Evolutionary conservation across 352 stramenopile species (phyloP).

Genomic region (Globisporangium irregulare): DNA sequence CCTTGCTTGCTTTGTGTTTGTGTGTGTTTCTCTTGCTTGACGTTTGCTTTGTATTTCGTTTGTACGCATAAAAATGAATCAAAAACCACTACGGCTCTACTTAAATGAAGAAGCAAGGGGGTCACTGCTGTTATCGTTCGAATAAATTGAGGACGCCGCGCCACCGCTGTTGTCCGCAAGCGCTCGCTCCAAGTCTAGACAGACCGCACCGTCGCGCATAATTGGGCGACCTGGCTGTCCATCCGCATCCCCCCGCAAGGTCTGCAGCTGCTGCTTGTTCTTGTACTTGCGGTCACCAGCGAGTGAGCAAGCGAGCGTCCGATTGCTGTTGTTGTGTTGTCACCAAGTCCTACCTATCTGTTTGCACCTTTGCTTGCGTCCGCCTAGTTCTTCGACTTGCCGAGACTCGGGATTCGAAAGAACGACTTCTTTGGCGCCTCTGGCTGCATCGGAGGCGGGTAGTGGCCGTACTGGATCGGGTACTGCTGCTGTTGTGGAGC

Average conservation of each 20-base stretch:
- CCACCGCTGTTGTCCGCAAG: not conserved
- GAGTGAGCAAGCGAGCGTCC: not conserved
- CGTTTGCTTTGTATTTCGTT: conserved; percentile 10
- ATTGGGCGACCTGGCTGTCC: not conserved
- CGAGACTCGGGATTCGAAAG: conserved; percentile 61
- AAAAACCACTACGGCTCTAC: conserved; percentile 14
- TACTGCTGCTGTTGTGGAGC: conserved; percentile 26
- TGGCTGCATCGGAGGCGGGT: conserved; percentile 50
- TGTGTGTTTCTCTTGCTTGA: conserved; percentile 8
- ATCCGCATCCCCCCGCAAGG: not conserved
- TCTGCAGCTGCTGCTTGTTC: not conserved
- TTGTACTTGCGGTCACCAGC: not conserved
- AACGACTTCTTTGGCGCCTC: conserved; percentile 64
- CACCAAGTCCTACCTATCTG: conserved; percentile 18
- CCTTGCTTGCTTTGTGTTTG: not conserved
- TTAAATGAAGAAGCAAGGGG: conserved; percentile 6
- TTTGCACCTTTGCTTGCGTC: not conserved
- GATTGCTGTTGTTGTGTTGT: conserved; percentile 4
- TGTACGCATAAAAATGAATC: conserved; percentile 10
- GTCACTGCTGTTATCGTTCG: conserved; percentile 4
- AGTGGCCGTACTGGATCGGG: conserved; percentile 27
- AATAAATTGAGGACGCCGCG: conserved; percentile 13
- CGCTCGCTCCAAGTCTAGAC: not conserved
- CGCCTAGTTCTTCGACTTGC: conserved; percentile 69
- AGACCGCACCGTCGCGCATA: not conserved